Percentiles rank a stretch among this genome's conserved stretches.
phyloP scores from a whole-genome alignment of 176 grass and related monocot genomes.

The Rhynchospora pubera region DNA sequence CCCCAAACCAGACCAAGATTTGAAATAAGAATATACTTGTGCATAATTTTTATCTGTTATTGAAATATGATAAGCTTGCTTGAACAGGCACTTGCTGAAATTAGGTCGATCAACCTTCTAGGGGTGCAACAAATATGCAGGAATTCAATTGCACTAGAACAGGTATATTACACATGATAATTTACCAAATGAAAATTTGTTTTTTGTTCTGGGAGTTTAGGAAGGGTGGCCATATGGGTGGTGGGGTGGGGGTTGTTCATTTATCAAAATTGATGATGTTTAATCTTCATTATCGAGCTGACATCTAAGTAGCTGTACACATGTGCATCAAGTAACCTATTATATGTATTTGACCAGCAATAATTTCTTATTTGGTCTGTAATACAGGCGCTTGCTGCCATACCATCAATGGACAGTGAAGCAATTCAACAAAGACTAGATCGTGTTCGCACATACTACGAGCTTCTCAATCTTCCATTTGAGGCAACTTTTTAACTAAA shows the following conservation, averaged over 20 bases:
- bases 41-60: conserved; percentile 28
- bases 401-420: conserved; percentile 79
- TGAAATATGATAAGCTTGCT: conserved; percentile 17
- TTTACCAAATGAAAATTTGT: no score
- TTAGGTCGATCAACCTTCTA: conserved; percentile 93
- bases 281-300: background rate
- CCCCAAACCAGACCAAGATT: background rate
- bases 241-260: no score
- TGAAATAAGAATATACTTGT: background rate
- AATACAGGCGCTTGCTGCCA: conserved; percentile 74
- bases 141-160: conserved; percentile 90
- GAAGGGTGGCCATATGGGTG: no score
- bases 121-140: conserved; percentile 99
- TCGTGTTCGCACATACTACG: conserved; percentile 76
- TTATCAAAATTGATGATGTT: conserved; percentile 1
- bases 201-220: no score
- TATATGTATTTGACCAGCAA: background rate
- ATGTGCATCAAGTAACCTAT: background rate
- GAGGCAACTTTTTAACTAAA: conserved; percentile 33
- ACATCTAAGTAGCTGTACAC: background rate
- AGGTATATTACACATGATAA: conserved; percentile 29
- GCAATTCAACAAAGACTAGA: conserved; percentile 82
- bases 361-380: conserved; percentile 4
- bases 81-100: conserved; percentile 69
- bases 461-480: conserved; percentile 86